A percentile compares a stretch with the other conserved stretches of the same genome.
Conservation (phyloP, 805 yeast genomes). For the Zygotorulaspora danielsina region DNA sequence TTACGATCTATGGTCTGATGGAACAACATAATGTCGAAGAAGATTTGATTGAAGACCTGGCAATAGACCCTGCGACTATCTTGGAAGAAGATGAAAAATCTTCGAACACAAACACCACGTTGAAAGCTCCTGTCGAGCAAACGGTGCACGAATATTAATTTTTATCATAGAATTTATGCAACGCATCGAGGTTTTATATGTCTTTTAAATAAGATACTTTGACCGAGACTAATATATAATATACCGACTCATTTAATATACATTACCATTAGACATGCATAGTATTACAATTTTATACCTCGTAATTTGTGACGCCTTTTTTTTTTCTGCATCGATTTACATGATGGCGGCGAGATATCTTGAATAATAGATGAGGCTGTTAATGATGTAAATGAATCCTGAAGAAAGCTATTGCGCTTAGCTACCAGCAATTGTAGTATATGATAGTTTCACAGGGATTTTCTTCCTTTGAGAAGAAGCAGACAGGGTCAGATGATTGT, state of each 20-base stretch:
- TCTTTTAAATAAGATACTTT: neutral
- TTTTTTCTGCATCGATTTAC: neutral
- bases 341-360: neutral
- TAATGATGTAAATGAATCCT: too few relatives aligned
- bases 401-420: too few relatives aligned
- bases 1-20: slow-evolving; percentile 79
- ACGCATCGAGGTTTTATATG: too few relatives aligned
- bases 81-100: slow-evolving; percentile 30
- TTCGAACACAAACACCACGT: slow-evolving; percentile 3
- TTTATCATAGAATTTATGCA: too few relatives aligned
- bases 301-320: neutral
- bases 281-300: neutral
- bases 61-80: slow-evolving; percentile 42
- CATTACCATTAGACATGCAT: neutral
- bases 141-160: neutral
- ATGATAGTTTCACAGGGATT: neutral
- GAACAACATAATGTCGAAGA: slow-evolving; percentile 70
- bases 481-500: too few relatives aligned
- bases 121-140: slow-evolving; percentile 1
- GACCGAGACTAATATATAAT: neutral
- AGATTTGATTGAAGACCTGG: slow-evolving; percentile 52
- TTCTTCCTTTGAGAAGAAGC: neutral
- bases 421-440: neutral
- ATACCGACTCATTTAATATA: too few relatives aligned
- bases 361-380: too few relatives aligned